Conservation (phyloP, 331 rosid genomes). For the Rhamnella rubrinervis region DNA sequence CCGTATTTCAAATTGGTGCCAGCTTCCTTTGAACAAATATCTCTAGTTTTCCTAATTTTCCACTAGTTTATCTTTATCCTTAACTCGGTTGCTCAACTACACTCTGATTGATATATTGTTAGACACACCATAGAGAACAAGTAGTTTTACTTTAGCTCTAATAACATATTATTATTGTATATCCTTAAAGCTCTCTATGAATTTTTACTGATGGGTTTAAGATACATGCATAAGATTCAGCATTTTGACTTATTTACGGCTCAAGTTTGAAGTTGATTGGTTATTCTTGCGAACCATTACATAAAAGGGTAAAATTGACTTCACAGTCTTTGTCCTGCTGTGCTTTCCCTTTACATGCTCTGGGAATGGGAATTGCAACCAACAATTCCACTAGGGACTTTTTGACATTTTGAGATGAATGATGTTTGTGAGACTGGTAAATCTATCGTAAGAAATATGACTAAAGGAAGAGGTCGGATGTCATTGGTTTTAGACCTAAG, state of each 20-base stretch:
- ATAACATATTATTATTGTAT: background rate
- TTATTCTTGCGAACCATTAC: background rate
- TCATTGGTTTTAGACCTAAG: background rate
- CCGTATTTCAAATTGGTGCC: constrained; percentile 2
- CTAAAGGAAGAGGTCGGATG: background rate
- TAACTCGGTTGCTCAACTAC: background rate
- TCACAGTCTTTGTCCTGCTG: background rate
- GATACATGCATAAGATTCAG: background rate
- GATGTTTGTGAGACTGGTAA: background rate
- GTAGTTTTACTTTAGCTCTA: background rate
- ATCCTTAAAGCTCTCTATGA: constrained; percentile 2
- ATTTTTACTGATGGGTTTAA: background rate
- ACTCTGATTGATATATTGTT: too few relatives aligned
- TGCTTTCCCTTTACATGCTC: background rate
- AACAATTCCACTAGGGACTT: background rate
- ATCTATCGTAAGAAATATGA: background rate
- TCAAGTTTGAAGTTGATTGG: constrained; percentile 4
- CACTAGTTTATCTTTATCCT: background rate
- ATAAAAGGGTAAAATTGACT: background rate
- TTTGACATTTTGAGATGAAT: background rate
- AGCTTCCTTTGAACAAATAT: background rate
- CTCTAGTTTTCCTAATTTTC: background rate
- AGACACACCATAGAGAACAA: background rate
- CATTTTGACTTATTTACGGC: background rate
- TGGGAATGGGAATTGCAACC: background rate